Base-by-base conservation (phyloP, 1,284 basidiomycete genomes). In the Pyrrhoderma lamaoense region DNA sequence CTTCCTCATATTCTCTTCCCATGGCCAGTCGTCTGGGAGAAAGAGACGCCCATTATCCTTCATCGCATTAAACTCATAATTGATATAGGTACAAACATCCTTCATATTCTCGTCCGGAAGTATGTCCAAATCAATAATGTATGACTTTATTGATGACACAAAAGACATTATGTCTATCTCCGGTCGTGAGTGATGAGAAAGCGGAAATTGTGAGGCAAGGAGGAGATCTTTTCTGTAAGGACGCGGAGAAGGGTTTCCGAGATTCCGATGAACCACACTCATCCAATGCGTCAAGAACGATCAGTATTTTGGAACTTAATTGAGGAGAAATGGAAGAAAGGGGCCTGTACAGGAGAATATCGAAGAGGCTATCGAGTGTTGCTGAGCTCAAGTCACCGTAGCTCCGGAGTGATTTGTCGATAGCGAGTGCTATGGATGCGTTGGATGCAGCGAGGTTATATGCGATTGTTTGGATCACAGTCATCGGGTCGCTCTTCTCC, bases 281-380 rank as follows among this genome's bases (percentile, higher is more conserved):
- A 18, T 54, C 53, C 14, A 54, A 25, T 38, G 53, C 53, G 46
- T 54, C 53, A n/a, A 54, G 49, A 19, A 54, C 42, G 18, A 49
- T 40, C 3, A 54, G 40, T 3, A 47, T 8, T n/a, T 47, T 35
- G n/a, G 5, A n/a, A 40, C 8, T 5, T 40, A 40, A 5, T 11
- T 31, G 27, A 11, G 27, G 11, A 31, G 27, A 31, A 11, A 31
- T 11, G 5, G 27, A 5, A 11, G 34, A 38, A 11, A 42, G 8
- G 8, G 47, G 51, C 27, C 27, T 31, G 11, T 31, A 11, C 11
- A 31, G 27, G 5, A 31, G 27, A 31, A 5, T 5, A 11, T 5
- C 11, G 27, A 31, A 31, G 5, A 5, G 5, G 27, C 27, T 31
- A 5, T 31, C 7, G 7, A 31, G 11, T 5, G 27, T 31, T 11